Conservation (phyloP, 1,139 yeast species). For the Blastobotrys apis region DNA sequence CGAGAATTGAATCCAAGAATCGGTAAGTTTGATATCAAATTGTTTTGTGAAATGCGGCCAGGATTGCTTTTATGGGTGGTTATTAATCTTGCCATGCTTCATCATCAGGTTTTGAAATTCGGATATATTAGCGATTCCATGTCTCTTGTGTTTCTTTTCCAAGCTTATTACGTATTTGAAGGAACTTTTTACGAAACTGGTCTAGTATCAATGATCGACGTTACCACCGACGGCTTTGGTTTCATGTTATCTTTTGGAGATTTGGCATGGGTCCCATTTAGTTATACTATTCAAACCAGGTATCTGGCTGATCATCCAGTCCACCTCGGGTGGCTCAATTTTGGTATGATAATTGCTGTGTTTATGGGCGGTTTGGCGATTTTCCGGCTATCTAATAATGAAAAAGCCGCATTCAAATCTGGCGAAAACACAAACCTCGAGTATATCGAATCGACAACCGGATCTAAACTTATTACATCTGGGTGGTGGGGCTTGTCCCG, state of each 20-base stretch:
- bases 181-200: constrained; percentile 93
- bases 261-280: constrained; percentile 88
- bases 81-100: constrained; percentile 73
- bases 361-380: constrained; percentile 69
- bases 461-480: constrained; percentile 74
- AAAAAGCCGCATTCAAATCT: constrained; percentile 77
- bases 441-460: constrained; percentile 67
- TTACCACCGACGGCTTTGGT: constrained; percentile 95
- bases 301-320: constrained; percentile 66
- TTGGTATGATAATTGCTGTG: constrained; percentile 40
- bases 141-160: constrained; percentile 61
- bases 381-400: constrained; percentile 78
- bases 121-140: constrained; percentile 72
- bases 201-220: constrained; percentile 86
- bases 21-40: constrained; percentile 79
- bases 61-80: constrained; percentile 86
- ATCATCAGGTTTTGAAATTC: constrained; percentile 62
- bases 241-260: constrained; percentile 95
- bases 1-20: constrained; percentile 91
- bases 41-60: constrained; percentile 92
- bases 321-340: constrained; percentile 46
- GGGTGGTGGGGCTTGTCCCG: constrained; percentile 98
- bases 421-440: constrained; percentile 66
- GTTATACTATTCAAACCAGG: constrained; percentile 82
- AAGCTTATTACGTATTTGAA: constrained; percentile 80